Conservation (phyloP, 2,329 filamentous ascomycete species). For the Neonectria hederae region DNA sequence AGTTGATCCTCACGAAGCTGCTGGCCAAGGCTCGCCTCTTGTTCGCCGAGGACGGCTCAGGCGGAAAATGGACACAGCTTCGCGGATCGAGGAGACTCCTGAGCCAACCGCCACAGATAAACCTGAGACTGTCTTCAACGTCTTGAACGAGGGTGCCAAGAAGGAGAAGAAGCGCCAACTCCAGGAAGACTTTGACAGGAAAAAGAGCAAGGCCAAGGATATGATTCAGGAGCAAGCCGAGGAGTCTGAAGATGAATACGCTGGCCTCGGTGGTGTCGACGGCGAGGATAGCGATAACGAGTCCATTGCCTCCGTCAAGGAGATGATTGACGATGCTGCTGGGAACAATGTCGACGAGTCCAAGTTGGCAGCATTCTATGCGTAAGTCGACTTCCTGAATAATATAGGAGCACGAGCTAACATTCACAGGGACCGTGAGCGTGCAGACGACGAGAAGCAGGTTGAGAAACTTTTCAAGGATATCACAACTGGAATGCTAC, state of each 20-base stretch:
- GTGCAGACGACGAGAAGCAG: constrained; percentile 83
- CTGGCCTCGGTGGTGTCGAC: constrained; percentile 87
- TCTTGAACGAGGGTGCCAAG: constrained; percentile 74
- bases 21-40: constrained; percentile 71
- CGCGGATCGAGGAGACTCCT: constrained; percentile 34
- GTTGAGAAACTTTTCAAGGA: constrained; percentile 93
- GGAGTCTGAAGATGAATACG: constrained; percentile 98
- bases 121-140: constrained; percentile 67
- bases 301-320: constrained; percentile 73
- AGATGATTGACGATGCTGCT: constrained; percentile 90
- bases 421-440: constrained; percentile 74
- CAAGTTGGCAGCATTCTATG: constrained; percentile 85
- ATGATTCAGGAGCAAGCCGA: constrained; percentile 94
- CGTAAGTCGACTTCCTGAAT: constrained; percentile 69
- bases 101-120: constrained; percentile 29
- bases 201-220: constrained; percentile 85
- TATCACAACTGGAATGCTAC: constrained; percentile 86
- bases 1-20: constrained; percentile 48
- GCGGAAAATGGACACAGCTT: constrained; percentile 50
- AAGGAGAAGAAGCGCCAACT: constrained; percentile 62
- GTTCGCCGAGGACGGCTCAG: constrained; percentile 66
- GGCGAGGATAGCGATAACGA: constrained; percentile 87
- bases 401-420: constrained; percentile 22
- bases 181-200: constrained; percentile 76
- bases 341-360: constrained; percentile 81